These are phyloP conservation scores for Botrytis medusae DNA, from an alignment of 2,329 filamentous ascomycete genomes.

Conservation along the genomic window DNA sequence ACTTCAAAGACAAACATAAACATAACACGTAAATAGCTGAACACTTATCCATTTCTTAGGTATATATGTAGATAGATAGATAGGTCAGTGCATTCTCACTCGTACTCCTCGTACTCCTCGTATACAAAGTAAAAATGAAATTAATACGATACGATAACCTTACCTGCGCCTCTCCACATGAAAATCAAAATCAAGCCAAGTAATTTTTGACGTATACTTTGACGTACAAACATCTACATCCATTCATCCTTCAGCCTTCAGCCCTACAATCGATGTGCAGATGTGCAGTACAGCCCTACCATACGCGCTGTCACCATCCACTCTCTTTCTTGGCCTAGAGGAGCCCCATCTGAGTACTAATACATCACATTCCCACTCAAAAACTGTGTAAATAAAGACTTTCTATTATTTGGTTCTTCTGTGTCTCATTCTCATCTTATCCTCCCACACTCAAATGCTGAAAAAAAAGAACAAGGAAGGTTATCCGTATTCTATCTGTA, in stretches of 20 bases:
- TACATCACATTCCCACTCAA: background rate
- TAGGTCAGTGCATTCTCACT: background rate
- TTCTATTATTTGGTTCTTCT: background rate
- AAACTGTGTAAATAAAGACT: background rate
- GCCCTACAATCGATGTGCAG: background rate
- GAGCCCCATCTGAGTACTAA: background rate
- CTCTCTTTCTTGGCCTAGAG: background rate
- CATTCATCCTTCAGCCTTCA: background rate
- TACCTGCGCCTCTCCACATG: no score
- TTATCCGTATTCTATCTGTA: background rate
- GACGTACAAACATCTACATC: background rate
- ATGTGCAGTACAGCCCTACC: background rate
- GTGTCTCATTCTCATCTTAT: background rate
- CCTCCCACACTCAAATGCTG: background rate
- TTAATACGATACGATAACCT: background rate
- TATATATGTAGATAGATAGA: no score
- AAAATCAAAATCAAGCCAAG: background rate
- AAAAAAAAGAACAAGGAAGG: background rate
- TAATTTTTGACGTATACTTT: background rate
- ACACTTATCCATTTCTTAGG: no score
- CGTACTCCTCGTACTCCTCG: background rate
- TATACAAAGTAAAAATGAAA: background rate
- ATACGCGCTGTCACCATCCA: background rate
- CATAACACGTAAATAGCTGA: no score
- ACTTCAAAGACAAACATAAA: no score